phyloP scores from a whole-genome alignment of 2,329 filamentous ascomycete species.

The Trichocomaceae sp. region DNA sequence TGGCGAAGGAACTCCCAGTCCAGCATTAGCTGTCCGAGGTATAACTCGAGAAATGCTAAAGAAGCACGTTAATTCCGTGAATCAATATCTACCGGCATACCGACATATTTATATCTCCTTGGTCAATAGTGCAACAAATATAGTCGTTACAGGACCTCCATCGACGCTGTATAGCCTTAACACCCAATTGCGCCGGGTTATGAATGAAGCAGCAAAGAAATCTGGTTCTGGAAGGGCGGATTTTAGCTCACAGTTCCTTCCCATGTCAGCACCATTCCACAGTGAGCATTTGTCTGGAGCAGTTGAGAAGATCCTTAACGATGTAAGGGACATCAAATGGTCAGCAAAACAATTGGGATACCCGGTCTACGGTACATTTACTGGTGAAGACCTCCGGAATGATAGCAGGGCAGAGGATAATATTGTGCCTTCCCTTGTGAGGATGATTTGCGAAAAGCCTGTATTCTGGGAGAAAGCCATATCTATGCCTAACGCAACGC shows the following conservation, averaged over 20 bases:
- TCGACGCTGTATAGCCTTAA: conserved; percentile 95
- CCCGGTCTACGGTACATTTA: conserved; percentile 83
- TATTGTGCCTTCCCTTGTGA: background rate
- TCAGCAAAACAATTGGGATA: conserved; percentile 70
- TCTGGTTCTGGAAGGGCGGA: background rate
- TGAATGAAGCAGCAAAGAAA: background rate
- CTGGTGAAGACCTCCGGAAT: conserved; percentile 70
- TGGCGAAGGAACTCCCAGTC: background rate
- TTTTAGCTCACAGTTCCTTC: background rate
- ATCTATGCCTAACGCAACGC: conserved; percentile 79
- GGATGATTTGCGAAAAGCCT: conserved; percentile 49
- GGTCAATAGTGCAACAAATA: conserved; percentile 91
- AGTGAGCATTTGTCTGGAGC: background rate
- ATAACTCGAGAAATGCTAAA: background rate
- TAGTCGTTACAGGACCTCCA: conserved; percentile 92
- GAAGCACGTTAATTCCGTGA: background rate
- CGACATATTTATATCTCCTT: conserved; percentile 91
- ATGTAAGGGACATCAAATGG: conserved; percentile 37
- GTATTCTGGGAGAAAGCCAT: conserved; percentile 98
- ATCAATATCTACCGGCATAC: conserved; percentile 55
- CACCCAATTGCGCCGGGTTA: conserved; percentile 85
- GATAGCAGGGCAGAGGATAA: conserved; percentile 64
- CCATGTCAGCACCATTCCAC: background rate
- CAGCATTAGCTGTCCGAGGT: conserved; percentile 1
- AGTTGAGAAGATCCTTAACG: background rate